These are phyloP conservation scores for Fragilaria crotonensis DNA, from an alignment of 108 stramenopile genomes.

Conservation along the genomic window DNA sequence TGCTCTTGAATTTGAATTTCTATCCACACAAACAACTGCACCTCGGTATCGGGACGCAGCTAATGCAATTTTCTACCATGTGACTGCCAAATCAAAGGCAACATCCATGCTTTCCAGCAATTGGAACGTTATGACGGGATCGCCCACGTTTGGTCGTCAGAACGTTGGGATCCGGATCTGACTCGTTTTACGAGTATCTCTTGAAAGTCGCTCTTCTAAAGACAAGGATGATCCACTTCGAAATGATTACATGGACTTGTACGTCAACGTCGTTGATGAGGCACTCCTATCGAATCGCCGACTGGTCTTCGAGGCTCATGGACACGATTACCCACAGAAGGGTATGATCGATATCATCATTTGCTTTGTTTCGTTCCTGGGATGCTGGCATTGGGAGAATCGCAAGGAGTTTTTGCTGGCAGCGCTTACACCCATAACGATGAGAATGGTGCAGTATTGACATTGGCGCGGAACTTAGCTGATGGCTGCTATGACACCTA, in stretches of 20 bases:
- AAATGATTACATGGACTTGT: constrained; percentile 10
- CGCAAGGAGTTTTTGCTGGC: too few relatives aligned
- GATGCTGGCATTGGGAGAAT: constrained; percentile 57
- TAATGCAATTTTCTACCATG: constrained; percentile 21
- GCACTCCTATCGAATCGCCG: constrained; percentile 2
- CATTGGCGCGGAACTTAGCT: constrained; percentile 36
- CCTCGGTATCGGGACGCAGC: constrained; percentile 15
- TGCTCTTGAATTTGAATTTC: constrained; percentile 60
- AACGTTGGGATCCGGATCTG: constrained; percentile 57
- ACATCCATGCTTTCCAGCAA: constrained; percentile 4
- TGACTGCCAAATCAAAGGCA: constrained; percentile 1
- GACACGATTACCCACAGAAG: constrained; percentile 10
- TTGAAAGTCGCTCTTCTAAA: constrained; percentile 64
- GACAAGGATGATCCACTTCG: background rate
- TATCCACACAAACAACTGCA: constrained; percentile 33
- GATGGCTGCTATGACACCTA: constrained; percentile 43
- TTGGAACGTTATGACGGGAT: constrained; percentile 28
- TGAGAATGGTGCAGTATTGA: too few relatives aligned
- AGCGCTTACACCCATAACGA: constrained; percentile 54
- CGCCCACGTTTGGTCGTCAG: background rate
- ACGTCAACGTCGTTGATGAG: constrained; percentile 12
- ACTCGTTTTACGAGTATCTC: constrained; percentile 72
- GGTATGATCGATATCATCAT: constrained; percentile 46
- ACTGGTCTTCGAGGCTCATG: background rate
- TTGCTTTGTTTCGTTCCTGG: constrained; percentile 77